A percentile compares a stretch with the other conserved stretches of the same genome.
Conservation (phyloP, 1,284 basidiomycete genomes). For the Sphagnurus paluster region DNA sequence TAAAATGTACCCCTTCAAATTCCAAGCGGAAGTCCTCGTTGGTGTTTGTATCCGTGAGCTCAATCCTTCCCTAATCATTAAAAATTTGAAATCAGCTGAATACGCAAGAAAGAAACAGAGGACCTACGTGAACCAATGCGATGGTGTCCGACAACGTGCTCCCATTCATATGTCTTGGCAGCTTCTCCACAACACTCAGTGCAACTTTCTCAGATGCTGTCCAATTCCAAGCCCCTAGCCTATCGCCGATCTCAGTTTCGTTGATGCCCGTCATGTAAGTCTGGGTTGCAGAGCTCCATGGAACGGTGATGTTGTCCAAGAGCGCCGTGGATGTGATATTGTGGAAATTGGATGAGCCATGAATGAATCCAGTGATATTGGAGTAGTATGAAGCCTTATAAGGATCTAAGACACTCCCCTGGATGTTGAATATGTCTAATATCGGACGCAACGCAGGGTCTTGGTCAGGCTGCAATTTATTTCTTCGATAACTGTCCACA, state of each 20-base stretch:
- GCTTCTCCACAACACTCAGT: conserved; percentile 65
- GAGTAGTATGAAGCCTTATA: conserved; percentile 59
- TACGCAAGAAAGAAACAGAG: conserved; percentile 1
- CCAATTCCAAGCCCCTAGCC: conserved; percentile 70
- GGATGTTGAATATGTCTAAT: conserved; percentile 48
- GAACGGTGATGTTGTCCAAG: conserved; percentile 30
- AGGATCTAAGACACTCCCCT: conserved; percentile 47
- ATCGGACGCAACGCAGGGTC: conserved; percentile 48
- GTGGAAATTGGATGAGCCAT: conserved; percentile 57
- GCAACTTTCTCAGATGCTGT: conserved; percentile 58
- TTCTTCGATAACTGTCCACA: neutral
- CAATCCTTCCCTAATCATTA: conserved; percentile 61
- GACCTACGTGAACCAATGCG: conserved; percentile 63
- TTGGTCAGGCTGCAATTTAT: conserved; percentile 45
- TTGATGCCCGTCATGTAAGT: conserved; percentile 49
- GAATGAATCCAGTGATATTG: conserved; percentile 77
- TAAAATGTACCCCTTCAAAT: conserved; percentile 78
- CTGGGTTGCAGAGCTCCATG: conserved; percentile 53
- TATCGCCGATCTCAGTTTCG: conserved; percentile 46
- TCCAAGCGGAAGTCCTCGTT: conserved; percentile 64
- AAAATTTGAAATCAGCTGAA: conserved; percentile 3
- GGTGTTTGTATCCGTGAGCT: conserved; percentile 52
- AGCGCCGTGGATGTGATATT: conserved; percentile 58
- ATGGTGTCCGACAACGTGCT: conserved; percentile 42
- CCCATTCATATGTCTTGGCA: conserved; percentile 30